phyloP scores from a whole-genome alignment of 73 alveolate species.

The Paraurostyla sp. region DNA sequence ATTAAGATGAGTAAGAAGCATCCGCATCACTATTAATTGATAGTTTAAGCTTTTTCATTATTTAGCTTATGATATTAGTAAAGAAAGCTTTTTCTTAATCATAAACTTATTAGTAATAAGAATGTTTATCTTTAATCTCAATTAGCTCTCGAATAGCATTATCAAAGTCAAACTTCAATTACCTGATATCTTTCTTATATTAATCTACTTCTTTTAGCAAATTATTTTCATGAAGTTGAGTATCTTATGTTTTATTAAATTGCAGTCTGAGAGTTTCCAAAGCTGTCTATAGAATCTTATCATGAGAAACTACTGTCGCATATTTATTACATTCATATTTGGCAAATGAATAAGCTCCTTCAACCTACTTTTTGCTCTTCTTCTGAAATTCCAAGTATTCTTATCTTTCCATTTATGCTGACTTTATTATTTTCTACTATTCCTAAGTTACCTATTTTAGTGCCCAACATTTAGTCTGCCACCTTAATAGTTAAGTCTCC shows the following conservation, averaged over 20 bases:
- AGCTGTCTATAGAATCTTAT: not conserved
- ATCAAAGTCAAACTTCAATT: conserved; percentile 28
- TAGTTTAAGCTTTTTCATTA: conserved; percentile 9
- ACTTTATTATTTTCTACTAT: conserved; percentile 32
- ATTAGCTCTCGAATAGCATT: not conserved
- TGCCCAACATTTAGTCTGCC: conserved; percentile 43
- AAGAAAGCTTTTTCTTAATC: not conserved
- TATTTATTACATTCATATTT: conserved; percentile 49
- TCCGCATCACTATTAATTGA: not conserved
- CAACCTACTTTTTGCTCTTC: not conserved
- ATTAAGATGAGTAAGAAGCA: not conserved
- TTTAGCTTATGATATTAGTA: not conserved
- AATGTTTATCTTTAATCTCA: not conserved
- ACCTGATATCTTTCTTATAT: not conserved
- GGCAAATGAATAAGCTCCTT: conserved; percentile 14
- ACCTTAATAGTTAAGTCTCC: conserved; percentile 32
- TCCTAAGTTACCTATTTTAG: not conserved
- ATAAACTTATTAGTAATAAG: not conserved
- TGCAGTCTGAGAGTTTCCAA: not conserved
- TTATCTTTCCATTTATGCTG: conserved; percentile 30
- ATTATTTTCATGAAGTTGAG: not conserved
- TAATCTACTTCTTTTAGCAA: not conserved
- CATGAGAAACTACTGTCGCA: conserved; percentile 10
- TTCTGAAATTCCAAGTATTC: not conserved
- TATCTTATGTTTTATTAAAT: not conserved